Evolutionary conservation across 2,329 filamentous ascomycete genomes (phyloP).

Genomic region (Cladosporium sp.): DNA sequence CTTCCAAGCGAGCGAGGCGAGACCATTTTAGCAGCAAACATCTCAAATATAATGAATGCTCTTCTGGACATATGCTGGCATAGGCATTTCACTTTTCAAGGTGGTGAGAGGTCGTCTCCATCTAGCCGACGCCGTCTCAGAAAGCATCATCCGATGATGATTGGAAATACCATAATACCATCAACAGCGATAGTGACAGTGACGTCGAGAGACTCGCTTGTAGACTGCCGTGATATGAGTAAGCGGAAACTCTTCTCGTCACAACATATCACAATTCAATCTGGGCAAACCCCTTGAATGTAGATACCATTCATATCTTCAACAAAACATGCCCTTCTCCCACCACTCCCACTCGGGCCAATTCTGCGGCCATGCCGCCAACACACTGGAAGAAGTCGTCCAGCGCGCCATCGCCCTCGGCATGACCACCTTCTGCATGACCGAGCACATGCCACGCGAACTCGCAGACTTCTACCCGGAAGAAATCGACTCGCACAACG

Average conservation of each 20-base stretch:
- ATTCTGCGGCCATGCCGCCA: slow-evolving; percentile 90
- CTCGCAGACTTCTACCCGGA: slow-evolving; percentile 86
- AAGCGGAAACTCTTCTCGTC: not conserved
- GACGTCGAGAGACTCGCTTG: not conserved
- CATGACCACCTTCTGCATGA: slow-evolving; percentile 82
- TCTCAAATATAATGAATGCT: not conserved
- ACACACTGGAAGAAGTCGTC: slow-evolving; percentile 81
- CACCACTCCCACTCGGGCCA: slow-evolving; percentile 98
- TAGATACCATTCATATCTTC: not conserved
- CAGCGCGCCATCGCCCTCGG: slow-evolving; percentile 74
- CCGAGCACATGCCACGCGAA: slow-evolving; percentile 91
- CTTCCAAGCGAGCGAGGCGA: not conserved
- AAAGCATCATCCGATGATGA: too few species aligned
- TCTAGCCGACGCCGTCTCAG: too few species aligned
- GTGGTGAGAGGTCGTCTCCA: too few species aligned
- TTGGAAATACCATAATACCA: not conserved
- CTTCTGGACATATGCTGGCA: not conserved
- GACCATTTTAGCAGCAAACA: not conserved
- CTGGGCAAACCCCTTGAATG: not conserved
- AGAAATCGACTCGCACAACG: slow-evolving; percentile 56
- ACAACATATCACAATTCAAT: not conserved
- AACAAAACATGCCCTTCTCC: slow-evolving; percentile 78
- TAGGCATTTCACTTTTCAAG: too few species aligned
- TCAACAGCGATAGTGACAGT: not conserved
- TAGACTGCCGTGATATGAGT: not conserved